A percentile compares a stretch with the other conserved stretches of the same genome.
These are phyloP conservation scores for Botrytis aclada DNA, from an alignment of 2,329 filamentous ascomycete genomes.

Conservation along the genomic window DNA sequence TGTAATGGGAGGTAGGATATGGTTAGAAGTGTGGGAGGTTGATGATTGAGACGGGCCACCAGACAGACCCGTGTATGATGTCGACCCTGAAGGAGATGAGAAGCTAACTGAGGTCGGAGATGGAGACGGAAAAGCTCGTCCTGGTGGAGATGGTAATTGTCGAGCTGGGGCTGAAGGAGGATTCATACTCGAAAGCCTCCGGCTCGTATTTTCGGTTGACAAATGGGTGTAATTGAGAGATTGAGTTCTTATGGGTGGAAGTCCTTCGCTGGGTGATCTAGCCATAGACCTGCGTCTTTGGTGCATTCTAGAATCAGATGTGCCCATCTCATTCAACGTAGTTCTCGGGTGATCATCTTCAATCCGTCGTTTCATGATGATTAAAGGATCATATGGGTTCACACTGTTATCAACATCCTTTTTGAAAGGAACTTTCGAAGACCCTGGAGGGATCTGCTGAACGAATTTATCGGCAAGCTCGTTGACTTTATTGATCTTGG, in stretches of 20 bases:
- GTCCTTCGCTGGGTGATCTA: constrained; percentile 26
- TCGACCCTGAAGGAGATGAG: constrained; percentile 31
- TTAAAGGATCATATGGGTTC: constrained; percentile 24
- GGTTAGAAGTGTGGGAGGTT: constrained; percentile 24
- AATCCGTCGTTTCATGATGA: constrained; percentile 34
- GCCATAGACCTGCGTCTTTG: constrained; percentile 27
- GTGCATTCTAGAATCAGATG: constrained; percentile 27
- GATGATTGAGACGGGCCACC: constrained; percentile 26
- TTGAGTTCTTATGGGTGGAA: constrained; percentile 28
- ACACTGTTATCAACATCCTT: constrained; percentile 19
- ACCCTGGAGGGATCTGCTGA: constrained; percentile 26
- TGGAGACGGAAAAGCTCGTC: constrained; percentile 33
- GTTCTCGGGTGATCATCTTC: constrained; percentile 26
- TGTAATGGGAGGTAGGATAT: constrained; percentile 30
- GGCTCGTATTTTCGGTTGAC: constrained; percentile 21
- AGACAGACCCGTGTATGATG: constrained; percentile 26
- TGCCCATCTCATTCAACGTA: constrained; percentile 19
- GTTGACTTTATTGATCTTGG: constrained; percentile 34
- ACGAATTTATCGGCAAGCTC: constrained; percentile 34
- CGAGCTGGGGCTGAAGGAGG: constrained; percentile 33
- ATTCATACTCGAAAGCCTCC: constrained; percentile 33
- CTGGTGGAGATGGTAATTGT: constrained; percentile 37
- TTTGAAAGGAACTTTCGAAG: constrained; percentile 18
- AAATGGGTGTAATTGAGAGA: constrained; percentile 23
- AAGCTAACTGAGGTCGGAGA: constrained; percentile 35